Conservation (phyloP, 192 early-diverging fungal genomes). For the Helicostylum pulchrum region DNA sequence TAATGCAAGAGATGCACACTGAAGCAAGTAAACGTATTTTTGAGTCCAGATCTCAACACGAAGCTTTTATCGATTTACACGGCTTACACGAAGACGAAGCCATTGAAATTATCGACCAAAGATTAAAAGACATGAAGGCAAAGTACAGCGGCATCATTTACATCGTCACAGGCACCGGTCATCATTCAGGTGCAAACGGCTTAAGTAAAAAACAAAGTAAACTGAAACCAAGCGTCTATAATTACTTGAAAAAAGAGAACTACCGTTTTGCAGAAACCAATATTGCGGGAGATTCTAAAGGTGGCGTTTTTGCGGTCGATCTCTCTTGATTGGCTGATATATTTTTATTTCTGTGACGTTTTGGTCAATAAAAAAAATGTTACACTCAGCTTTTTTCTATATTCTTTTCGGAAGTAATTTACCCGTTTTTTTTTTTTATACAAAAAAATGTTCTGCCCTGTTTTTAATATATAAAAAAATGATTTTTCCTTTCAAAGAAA, state of each 20-base stretch:
- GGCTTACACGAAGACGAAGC: slow-evolving; percentile 52
- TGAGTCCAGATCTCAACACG: slow-evolving; percentile 37
- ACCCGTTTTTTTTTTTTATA: too few species aligned
- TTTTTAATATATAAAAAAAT: too few species aligned
- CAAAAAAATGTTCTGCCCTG: not conserved
- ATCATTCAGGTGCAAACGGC: slow-evolving; percentile 35
- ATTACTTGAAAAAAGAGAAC: slow-evolving; percentile 16
- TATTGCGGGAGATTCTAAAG: slow-evolving; percentile 22
- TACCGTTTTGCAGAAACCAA: slow-evolving; percentile 29
- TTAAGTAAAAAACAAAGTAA: slow-evolving; percentile 21
- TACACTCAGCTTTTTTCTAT: not conserved
- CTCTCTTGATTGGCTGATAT: not conserved
- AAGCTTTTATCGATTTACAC: slow-evolving; percentile 52
- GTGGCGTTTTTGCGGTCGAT: slow-evolving; percentile 32
- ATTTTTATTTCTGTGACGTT: not conserved
- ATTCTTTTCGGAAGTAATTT: too few species aligned
- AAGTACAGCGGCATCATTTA: slow-evolving; percentile 43
- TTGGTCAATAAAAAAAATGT: not conserved
- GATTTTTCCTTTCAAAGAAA: too few species aligned
- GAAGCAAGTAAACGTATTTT: slow-evolving; percentile 50
- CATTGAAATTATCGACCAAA: slow-evolving; percentile 39
- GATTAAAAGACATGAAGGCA: slow-evolving; percentile 38
- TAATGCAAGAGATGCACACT: slow-evolving; percentile 47
- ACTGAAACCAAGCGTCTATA: slow-evolving; percentile 22
- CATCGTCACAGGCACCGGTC: slow-evolving; percentile 50